Base-by-base conservation (phyloP, 2,329 filamentous ascomycete species). In the Botrytis sinoallii region DNA sequence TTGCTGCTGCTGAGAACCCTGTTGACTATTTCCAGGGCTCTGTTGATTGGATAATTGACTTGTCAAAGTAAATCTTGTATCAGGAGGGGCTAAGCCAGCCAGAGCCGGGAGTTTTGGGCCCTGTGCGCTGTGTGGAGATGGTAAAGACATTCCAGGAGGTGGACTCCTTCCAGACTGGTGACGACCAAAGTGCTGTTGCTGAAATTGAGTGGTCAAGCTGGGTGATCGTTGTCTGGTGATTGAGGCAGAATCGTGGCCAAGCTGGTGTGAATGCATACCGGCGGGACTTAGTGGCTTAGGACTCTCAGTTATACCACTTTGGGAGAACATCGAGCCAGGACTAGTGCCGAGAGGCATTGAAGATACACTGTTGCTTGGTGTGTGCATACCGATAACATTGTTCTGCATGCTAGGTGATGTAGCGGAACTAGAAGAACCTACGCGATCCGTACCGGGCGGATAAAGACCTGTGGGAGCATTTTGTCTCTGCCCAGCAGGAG, bases 241-340 rank as follows among this genome's bases (percentile, higher is more conserved):
- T 75, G 87, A 82, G 44, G 84, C 82, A 25, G 86, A 82, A 76
- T 89, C 89, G 68, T 91, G 85, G 32, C 86, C 80, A 80, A 86
- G 81, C 83, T 84, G 84, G 73, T 87, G 85, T 32, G 83, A 80
- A 75, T 86, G 84, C 76, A 85, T 84, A 73, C 85, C 79, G 25
- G 75, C 85, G 29, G 92, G 92, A 75, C 91, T 94, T 59, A 97
- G 85, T 6, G 94, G 92, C 80, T 95, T 97, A 0, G 94, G 94
- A 77, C 93, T 97, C 82, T 97, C 94, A 4, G 92, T 96, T 85
- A 97, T 92, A 71, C 84, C 83, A 71, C 88, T 88, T 76, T 94
- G 90, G 14, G 90, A 88, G 80, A 93, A 97, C 76, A 94, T 87
- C 29, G 85, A 77, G 76, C 77, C 75, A 79, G 82, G 73, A 69